These are phyloP conservation scores for Carallia pectinifolia DNA, from an alignment of 345 rosid species.

Conservation along the genomic window DNA sequence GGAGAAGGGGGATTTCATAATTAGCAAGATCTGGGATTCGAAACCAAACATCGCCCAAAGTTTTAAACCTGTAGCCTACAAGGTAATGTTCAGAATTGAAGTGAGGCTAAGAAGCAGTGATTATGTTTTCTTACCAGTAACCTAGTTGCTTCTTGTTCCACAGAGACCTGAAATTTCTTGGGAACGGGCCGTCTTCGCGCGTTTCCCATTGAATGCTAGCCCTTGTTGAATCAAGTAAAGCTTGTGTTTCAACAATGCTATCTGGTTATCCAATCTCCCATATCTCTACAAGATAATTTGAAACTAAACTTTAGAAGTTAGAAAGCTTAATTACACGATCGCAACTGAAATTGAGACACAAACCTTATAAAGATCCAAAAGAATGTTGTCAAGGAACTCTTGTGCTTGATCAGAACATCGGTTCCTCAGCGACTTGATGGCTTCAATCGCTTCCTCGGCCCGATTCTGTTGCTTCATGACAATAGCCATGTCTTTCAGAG, in stretches of 20 bases:
- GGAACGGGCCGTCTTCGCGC: conserved; percentile 94
- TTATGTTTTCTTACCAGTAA: conserved; percentile 80
- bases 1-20: too few relatives aligned
- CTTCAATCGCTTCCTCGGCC: conserved; percentile 95
- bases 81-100: too few relatives aligned
- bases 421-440: conserved; percentile 71
- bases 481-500: conserved; percentile 92
- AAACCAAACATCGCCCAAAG: too few relatives aligned
- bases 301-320: too few relatives aligned
- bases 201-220: conserved; percentile 91
- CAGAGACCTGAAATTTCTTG: conserved; percentile 94
- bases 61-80: too few relatives aligned
- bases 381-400: conserved; percentile 90
- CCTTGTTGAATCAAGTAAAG: conserved; percentile 83
- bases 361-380: conserved; percentile 93
- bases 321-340: too few relatives aligned
- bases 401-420: conserved; percentile 96
- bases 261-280: conserved; percentile 89
- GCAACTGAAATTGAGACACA: not conserved
- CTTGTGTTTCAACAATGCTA: conserved; percentile 70
- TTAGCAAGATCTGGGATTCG: too few relatives aligned
- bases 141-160: conserved; percentile 96
- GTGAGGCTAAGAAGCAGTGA: too few relatives aligned
- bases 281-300: conserved; percentile 61
- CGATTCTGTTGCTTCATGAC: conserved; percentile 97